Percentiles rank a stretch among this genome's conserved stretches.
These are phyloP conservation scores for Russula virescens DNA, from an alignment of 768 basidiomycete genomes.

Conservation along the genomic window DNA sequence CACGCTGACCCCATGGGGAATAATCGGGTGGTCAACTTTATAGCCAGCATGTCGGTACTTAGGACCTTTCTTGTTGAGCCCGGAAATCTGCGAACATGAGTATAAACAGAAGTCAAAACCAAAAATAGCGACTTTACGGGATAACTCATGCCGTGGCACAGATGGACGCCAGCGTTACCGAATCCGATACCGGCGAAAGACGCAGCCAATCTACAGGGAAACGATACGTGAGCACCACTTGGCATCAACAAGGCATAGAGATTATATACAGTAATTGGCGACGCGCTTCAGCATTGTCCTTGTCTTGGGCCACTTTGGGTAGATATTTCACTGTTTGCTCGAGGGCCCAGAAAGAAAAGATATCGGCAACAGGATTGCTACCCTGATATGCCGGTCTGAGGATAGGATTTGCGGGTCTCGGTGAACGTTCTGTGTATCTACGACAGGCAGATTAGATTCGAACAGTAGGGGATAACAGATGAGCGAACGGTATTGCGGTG, in stretches of 20 bases:
- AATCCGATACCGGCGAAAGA: slow-evolving; percentile 96
- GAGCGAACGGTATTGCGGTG: slow-evolving; percentile 81
- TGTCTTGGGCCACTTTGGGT: slow-evolving; percentile 78
- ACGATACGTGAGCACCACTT: background rate
- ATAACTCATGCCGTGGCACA: slow-evolving; percentile 88
- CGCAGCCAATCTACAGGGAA: slow-evolving; percentile 61
- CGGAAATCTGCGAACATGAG: slow-evolving; percentile 61
- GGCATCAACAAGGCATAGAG: slow-evolving; percentile 24
- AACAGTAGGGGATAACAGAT: background rate
- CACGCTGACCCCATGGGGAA: slow-evolving; percentile 90
- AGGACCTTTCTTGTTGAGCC: slow-evolving; percentile 90
- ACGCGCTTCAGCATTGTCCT: slow-evolving; percentile 75
- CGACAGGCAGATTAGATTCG: slow-evolving; percentile 5
- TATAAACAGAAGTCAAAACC: background rate
- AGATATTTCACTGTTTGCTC: slow-evolving; percentile 84
- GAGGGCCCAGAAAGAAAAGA: slow-evolving; percentile 93
- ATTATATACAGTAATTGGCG: slow-evolving; percentile 75
- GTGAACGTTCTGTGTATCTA: slow-evolving; percentile 86
- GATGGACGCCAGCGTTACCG: slow-evolving; percentile 87
- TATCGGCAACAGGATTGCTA: slow-evolving; percentile 90
- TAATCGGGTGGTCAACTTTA: slow-evolving; percentile 76
- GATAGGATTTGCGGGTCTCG: slow-evolving; percentile 86
- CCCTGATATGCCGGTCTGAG: slow-evolving; percentile 91
- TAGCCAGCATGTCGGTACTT: slow-evolving; percentile 92
- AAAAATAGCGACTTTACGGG: slow-evolving; percentile 44